Base-by-base conservation (phyloP, 768 basidiomycete genomes). In the Pulveroboletus sp. region DNA sequence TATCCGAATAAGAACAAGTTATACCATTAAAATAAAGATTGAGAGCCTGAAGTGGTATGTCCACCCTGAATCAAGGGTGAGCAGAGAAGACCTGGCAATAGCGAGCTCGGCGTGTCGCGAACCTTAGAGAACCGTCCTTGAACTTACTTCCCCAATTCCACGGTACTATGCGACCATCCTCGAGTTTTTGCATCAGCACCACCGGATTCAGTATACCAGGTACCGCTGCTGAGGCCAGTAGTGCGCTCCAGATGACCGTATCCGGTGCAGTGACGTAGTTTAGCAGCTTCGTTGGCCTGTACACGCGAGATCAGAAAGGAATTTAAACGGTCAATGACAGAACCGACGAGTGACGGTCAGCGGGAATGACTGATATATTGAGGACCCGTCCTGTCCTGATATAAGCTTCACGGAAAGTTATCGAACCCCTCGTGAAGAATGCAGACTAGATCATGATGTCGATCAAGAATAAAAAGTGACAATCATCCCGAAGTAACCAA, bases 191-290 rank as follows among this genome's bases (percentile, higher is more conserved):
- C 88, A 99, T 89, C 47, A 99, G 69, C 0, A 93, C 93, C 14
- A 98, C 95, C 5, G 95, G 93, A 58, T 96, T 94, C 37, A 97
- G 67, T 57, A 97, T 95, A 0, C 95, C 93, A 0, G 94, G 95
- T 2, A 96, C 94, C 21, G 95, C 94, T 3, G 94, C 93, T 5
- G 91, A 93, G 6, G 93, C 92, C 37, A 95, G 70, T 33, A 89
- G 59, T 3, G 86, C 85, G 39, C 80, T 84, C 87, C 86, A 90
- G 47, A 89, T 87, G 17, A 89, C 73, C 4, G 86, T 88, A 65
- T 98, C 89, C 0, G 96, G 96, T n/a, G 93, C 89, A 17, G 93
- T 94, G 54, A 97, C 80, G 62, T 96, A 93, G 65, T 98, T 99
- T 10, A 99, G 74, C 3, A 99, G 71, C 68, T 97, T 97, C 2